Conservation (phyloP, 306 rosid genomes). For the Canavalia gladiata region DNA sequence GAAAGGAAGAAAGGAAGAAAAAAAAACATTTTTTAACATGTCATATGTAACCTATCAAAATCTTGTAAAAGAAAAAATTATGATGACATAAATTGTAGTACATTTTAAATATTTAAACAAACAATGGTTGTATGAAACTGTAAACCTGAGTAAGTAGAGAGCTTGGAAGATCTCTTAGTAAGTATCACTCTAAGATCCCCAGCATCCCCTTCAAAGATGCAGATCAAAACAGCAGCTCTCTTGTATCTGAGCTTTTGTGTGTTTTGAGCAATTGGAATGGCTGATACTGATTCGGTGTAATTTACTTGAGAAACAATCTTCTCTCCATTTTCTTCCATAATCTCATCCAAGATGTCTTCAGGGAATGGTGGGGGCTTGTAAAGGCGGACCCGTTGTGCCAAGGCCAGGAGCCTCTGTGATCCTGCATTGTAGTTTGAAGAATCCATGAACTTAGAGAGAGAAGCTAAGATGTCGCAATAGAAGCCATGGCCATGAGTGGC, state of each 20-base stretch:
- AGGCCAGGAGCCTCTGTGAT: slow-evolving; percentile 53
- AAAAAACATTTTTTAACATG: background rate
- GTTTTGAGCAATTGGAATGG: slow-evolving; percentile 55
- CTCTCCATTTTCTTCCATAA: slow-evolving; percentile 55
- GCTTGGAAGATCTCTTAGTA: slow-evolving; percentile 71
- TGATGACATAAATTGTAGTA: background rate
- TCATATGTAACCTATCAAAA: background rate
- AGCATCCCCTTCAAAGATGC: slow-evolving; percentile 73
- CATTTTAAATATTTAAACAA: slow-evolving; percentile 20
- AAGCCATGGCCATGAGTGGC: slow-evolving; percentile 61
- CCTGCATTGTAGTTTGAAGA: slow-evolving; percentile 42
- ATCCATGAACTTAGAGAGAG: slow-evolving; percentile 57
- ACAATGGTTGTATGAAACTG: background rate
- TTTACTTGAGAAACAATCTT: slow-evolving; percentile 75
- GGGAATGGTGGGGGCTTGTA: slow-evolving; percentile 68
- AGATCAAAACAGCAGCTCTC: slow-evolving; percentile 83
- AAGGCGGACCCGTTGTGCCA: slow-evolving; percentile 75
- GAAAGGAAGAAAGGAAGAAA: background rate
- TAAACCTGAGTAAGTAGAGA: slow-evolving; percentile 80
- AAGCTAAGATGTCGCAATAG: slow-evolving; percentile 44
- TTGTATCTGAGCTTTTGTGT: slow-evolving; percentile 57
- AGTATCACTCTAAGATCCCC: slow-evolving; percentile 82
- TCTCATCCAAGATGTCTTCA: slow-evolving; percentile 60
- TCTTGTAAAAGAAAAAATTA: slow-evolving; percentile 48
- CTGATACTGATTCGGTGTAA: slow-evolving; percentile 55